Conservation (phyloP, 2,329 filamentous ascomycete genomes). For the Dactylellina leptospora region DNA sequence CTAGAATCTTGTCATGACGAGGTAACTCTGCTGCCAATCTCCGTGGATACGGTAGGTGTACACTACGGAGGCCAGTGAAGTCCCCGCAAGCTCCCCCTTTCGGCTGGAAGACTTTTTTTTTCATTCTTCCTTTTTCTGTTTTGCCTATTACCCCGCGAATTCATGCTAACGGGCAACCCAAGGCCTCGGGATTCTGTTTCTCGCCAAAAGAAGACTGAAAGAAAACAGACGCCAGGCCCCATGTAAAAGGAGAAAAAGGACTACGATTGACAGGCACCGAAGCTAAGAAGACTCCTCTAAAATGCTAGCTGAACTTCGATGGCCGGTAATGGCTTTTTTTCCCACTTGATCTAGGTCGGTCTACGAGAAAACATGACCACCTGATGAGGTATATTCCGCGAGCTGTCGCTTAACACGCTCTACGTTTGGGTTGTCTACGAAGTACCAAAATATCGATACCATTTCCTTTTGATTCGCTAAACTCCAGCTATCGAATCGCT, state of each 20-base stretch:
- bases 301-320: too few species aligned
- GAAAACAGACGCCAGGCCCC: neutral
- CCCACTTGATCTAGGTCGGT: constrained; percentile 24
- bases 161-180: constrained; percentile 36
- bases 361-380: constrained; percentile 6
- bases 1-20: constrained; percentile 27
- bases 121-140: neutral
- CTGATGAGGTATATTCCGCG: constrained; percentile 43
- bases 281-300: neutral
- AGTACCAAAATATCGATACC: constrained; percentile 19
- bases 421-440: neutral
- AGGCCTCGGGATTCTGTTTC: constrained; percentile 49
- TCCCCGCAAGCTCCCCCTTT: too few species aligned
- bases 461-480: neutral
- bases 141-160: constrained; percentile 40
- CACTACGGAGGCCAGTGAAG: too few species aligned
- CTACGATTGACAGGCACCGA: constrained; percentile 43
- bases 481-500: neutral
- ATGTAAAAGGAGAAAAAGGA: neutral
- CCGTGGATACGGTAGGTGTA: too few species aligned
- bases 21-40: constrained; percentile 25
- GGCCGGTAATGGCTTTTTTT: too few species aligned
- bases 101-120: constrained; percentile 4
- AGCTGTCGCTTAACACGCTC: constrained; percentile 22
- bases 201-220: constrained; percentile 36